A percentile compares a stretch with the other conserved stretches of the same genome.
Conservation (phyloP, 345 rosid species). For the Lepidium sativum region DNA sequence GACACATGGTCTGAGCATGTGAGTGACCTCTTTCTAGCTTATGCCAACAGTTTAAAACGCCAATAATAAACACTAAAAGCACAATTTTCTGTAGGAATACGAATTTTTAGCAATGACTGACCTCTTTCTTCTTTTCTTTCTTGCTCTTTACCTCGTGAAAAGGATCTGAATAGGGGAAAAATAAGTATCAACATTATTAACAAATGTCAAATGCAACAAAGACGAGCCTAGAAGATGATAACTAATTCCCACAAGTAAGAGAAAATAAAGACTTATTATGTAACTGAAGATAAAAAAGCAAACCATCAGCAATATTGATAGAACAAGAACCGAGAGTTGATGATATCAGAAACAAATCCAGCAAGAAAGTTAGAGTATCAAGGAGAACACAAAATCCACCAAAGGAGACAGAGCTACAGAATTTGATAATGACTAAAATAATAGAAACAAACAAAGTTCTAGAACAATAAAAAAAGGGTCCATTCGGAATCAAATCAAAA, state of each 20-base stretch:
- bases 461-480: neutral
- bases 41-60: neutral
- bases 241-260: constrained; percentile 1
- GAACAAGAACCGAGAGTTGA: neutral
- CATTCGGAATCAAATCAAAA: neutral
- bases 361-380: neutral
- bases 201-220: neutral
- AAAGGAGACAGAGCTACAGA: neutral
- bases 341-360: neutral
- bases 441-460: neutral
- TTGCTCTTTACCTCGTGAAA: constrained; percentile 97
- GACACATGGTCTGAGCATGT: neutral
- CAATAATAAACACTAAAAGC: neutral
- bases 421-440: neutral
- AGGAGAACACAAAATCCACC: neutral
- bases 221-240: neutral
- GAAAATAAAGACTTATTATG: neutral
- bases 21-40: neutral
- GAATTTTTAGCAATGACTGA: constrained; percentile 20
- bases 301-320: neutral
- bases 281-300: neutral
- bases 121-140: constrained; percentile 93
- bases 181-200: constrained; percentile 1
- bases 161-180: constrained; percentile 50
- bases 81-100: too few species aligned